These are phyloP conservation scores for Nakazawaea holstii DNA, from an alignment of 805 yeast species.

Conservation along the genomic window DNA sequence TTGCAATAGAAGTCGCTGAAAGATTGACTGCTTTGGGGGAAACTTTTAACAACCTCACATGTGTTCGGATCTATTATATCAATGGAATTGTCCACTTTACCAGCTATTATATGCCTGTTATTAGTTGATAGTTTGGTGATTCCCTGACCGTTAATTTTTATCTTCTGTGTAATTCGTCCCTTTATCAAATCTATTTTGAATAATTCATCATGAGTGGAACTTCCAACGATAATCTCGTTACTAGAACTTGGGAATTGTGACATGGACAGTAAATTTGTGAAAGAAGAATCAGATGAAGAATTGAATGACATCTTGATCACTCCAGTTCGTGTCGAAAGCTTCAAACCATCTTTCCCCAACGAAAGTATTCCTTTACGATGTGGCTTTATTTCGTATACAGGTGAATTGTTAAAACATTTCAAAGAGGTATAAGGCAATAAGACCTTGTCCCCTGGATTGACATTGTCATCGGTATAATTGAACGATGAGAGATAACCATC, in stretches of 20 bases:
- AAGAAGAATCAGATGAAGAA: slow-evolving; percentile 17
- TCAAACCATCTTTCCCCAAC: slow-evolving; percentile 44
- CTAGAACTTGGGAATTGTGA: slow-evolving; percentile 34
- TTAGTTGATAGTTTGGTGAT: slow-evolving; percentile 44
- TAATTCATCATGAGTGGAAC: slow-evolving; percentile 28
- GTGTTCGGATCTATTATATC: slow-evolving; percentile 60
- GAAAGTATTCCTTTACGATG: slow-evolving; percentile 57
- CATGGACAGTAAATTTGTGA: slow-evolving; percentile 33
- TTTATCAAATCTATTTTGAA: slow-evolving; percentile 37
- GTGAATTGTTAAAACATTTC: slow-evolving; percentile 39
- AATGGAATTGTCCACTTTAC: slow-evolving; percentile 52
- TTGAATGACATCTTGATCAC: slow-evolving; percentile 29
- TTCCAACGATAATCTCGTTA: slow-evolving; percentile 40
- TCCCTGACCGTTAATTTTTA: slow-evolving; percentile 35
- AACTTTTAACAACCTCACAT: slow-evolving; percentile 41
- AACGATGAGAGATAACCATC: slow-evolving; percentile 43
- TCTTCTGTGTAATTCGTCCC: slow-evolving; percentile 27
- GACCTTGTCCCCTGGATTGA: slow-evolving; percentile 31
- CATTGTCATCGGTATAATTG: slow-evolving; percentile 4
- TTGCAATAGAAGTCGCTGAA: slow-evolving; percentile 60
- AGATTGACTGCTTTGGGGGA: slow-evolving; percentile 55
- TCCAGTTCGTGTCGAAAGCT: slow-evolving; percentile 56
- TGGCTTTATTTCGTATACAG: slow-evolving; percentile 47
- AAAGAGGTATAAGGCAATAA: slow-evolving; percentile 55
- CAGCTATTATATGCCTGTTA: slow-evolving; percentile 52